These are phyloP conservation scores for Penicillium verhagenii DNA, from an alignment of 495 filamentous ascomycete genomes.

Conservation along the genomic window DNA sequence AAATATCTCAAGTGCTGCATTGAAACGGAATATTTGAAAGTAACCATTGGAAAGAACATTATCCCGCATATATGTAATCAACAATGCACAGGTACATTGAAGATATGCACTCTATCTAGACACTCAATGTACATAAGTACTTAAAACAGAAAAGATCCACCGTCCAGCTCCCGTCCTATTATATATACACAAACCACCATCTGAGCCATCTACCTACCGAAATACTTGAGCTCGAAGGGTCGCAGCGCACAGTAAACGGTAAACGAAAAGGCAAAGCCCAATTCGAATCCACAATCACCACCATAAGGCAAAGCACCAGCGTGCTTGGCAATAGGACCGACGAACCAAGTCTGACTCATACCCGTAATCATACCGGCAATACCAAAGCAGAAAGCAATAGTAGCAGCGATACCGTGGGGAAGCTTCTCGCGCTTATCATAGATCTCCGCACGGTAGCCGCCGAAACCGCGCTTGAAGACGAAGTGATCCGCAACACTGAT, in stretches of 20 bases:
- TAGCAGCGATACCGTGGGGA: conserved; percentile 69
- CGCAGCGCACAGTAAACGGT: conserved; percentile 32
- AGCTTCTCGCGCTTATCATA: conserved; percentile 61
- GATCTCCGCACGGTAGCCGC: conserved; percentile 58
- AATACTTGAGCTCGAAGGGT: conserved; percentile 35
- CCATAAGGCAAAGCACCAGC: conserved; percentile 57
- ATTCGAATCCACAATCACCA: conserved; percentile 76
- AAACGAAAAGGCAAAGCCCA: conserved; percentile 49
- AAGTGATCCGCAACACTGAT: conserved; percentile 74
- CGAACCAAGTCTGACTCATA: conserved; percentile 76
- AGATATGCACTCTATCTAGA: neutral
- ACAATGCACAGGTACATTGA: neutral
- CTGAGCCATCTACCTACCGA: conserved; percentile 32
- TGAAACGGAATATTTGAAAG: no score
- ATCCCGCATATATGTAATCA: neutral
- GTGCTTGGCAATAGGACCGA: conserved; percentile 66
- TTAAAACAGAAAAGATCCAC: neutral
- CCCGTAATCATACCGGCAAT: conserved; percentile 71
- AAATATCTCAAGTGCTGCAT: no score
- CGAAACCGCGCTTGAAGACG: conserved; percentile 66
- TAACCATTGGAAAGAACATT: no score
- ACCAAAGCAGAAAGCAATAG: conserved; percentile 65
- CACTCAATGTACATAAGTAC: no score
- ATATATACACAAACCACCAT: conserved; percentile 14
- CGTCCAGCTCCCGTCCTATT: conserved; percentile 5